Evolutionary conservation across 192 early-diverging fungal genomes (phyloP).

Genomic region (Kickxella alabastrina): DNA sequence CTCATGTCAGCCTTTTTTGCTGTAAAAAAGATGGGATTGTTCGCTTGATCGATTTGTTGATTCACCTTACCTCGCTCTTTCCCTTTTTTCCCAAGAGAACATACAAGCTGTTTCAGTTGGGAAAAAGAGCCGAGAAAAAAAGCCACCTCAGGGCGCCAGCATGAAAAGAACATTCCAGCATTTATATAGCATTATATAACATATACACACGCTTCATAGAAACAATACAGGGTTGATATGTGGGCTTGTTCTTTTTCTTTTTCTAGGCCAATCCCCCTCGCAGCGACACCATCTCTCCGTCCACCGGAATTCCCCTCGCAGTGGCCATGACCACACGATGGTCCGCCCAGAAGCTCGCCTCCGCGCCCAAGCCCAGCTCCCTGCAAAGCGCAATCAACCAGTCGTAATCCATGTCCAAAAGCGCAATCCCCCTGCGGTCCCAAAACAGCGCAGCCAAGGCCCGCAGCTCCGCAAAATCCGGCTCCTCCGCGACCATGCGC

Average conservation of each 20-base stretch:
- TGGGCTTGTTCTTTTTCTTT: neutral
- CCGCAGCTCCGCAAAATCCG: neutral
- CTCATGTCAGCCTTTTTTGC: too few relatives aligned
- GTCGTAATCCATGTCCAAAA: neutral
- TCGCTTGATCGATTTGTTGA: too few relatives aligned
- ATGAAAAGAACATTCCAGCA: neutral
- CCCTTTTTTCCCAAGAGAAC: neutral
- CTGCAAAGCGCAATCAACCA: neutral
- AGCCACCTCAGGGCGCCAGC: neutral
- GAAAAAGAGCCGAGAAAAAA: neutral
- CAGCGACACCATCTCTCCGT: too few relatives aligned
- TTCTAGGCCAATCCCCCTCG: neutral
- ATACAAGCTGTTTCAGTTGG: neutral
- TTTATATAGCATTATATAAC: neutral
- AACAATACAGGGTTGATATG: neutral
- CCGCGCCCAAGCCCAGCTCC: neutral
- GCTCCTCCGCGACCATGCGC: neutral
- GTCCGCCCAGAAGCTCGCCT: neutral
- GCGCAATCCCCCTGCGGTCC: neutral
- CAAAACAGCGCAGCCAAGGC: slow-evolving; percentile 1
- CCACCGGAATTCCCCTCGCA: too few relatives aligned
- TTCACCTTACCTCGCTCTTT: too few relatives aligned
- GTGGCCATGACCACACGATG: too few relatives aligned
- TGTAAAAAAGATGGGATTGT: too few relatives aligned
- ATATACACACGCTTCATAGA: neutral